These are phyloP conservation scores for Scleromitrula shiraiana DNA, from an alignment of 2,329 filamentous ascomycete genomes.

Conservation along the genomic window DNA sequence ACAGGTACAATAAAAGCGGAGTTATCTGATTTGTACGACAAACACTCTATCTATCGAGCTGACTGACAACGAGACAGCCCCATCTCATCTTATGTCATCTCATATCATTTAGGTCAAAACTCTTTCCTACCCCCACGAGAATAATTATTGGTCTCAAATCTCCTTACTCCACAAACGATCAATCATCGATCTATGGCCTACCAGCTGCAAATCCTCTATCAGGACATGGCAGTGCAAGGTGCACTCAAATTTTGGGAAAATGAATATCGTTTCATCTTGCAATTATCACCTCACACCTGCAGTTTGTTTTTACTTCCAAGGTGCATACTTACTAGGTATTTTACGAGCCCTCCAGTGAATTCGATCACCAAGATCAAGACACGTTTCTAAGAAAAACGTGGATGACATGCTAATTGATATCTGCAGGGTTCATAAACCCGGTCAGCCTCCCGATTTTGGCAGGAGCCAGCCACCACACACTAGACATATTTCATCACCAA, in stretches of 20 bases:
- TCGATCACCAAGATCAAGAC: neutral
- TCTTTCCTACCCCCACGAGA: too few species aligned
- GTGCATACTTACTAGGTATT: neutral
- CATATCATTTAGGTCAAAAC: constrained; percentile 1
- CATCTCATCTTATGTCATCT: constrained; percentile 5
- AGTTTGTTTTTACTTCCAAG: neutral
- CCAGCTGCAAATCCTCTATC: neutral
- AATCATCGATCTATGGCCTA: neutral
- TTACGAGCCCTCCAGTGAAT: neutral
- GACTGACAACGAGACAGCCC: neutral
- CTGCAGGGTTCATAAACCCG: neutral
- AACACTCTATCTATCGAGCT: neutral
- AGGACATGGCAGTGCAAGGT: neutral
- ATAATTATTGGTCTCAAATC: neutral
- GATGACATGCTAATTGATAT: neutral
- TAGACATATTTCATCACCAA: neutral
- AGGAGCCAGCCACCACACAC: neutral
- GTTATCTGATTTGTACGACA: constrained; percentile 1
- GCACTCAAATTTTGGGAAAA: neutral
- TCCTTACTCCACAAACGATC: neutral
- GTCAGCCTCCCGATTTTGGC: neutral
- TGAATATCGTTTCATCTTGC: neutral
- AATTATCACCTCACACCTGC: neutral
- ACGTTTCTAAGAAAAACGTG: constrained; percentile 5
- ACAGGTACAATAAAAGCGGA: neutral